Evolutionary conservation across 2,329 filamentous ascomycete species (phyloP), one percentile per base, ranked within the genome.

Genomic region (Aspergillus pseudotamarii): DNA sequence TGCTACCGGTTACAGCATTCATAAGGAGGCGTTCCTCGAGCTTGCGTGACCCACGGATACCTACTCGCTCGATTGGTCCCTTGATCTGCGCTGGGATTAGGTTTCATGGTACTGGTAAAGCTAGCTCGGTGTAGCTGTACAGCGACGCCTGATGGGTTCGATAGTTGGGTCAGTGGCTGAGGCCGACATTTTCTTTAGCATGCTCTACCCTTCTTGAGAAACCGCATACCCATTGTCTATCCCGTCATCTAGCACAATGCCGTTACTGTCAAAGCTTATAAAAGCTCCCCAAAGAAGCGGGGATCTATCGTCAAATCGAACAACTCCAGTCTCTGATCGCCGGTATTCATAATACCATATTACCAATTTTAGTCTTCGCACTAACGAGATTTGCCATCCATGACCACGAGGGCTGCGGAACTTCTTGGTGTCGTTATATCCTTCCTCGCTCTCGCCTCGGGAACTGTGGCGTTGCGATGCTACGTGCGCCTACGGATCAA

Each of bases 401-500:
- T 55, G 51, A 41, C 4, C 14, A 8, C n/a, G 4, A 16, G 21
- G 30, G 16, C 51, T 28, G 51, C 30, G 32, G 4, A 19, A 10
- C 51, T 55, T 38, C 32, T 55, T 38, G 51, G 32, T 23, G 32
- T 55, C 12, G 51, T 55, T n/a, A 26, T 28, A 23, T 55, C 51
- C 6, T 56, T 60, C 30, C 58, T 60, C 19, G 26, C 56, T 19
- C 28, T 60, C 23, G 38, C 51, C 6, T 2, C 26, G 9, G 43
- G 30, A 3, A 36, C 41, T 4, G 58, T 60, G 19, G 14, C 36
- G 19, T 41, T 60, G 9, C 58, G 58, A 11, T 60, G 58, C 58
- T 60, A 60, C 41, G 58, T 60, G 28, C 46, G 58, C 6, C n/a
- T 60, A 34, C 26, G 50, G 16, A 36, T 60, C 3, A 60, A 41